A percentile compares a stretch with the other conserved stretches of the same genome.
Conservation (phyloP, 2,329 filamentous ascomycete genomes). For the Sporothrix luriei region DNA sequence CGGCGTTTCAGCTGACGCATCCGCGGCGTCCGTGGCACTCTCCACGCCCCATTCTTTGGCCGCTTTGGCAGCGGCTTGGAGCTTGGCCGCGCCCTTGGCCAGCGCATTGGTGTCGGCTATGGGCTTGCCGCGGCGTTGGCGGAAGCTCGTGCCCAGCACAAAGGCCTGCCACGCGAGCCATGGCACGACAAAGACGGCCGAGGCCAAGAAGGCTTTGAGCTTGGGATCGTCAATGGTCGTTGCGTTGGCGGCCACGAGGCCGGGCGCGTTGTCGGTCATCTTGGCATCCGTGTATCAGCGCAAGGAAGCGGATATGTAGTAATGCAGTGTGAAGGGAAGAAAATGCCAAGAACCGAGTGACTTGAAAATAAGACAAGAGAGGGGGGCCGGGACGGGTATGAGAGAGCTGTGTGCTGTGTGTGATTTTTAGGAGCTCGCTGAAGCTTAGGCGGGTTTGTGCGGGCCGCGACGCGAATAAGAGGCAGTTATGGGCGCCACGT, state of each 20-base stretch:
- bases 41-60: constrained; percentile 22
- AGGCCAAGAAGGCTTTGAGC: constrained; percentile 34
- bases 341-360: neutral
- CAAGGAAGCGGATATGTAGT: neutral
- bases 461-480: constrained; percentile 27
- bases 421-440: neutral
- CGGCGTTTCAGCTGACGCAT: neutral
- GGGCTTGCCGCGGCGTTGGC: constrained; percentile 33
- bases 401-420: neutral
- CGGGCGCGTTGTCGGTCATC: constrained; percentile 25
- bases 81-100: constrained; percentile 24
- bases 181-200: constrained; percentile 36
- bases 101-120: constrained; percentile 28
- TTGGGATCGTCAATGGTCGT: constrained; percentile 20
- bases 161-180: constrained; percentile 35
- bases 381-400: neutral
- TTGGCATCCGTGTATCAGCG: neutral
- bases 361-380: neutral
- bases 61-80: constrained; percentile 19
- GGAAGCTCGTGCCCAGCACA: constrained; percentile 34
- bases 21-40: neutral
- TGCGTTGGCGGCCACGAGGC: neutral
- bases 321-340: neutral
- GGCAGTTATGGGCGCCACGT: constrained; percentile 25
- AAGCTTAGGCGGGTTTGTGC: constrained; percentile 6